Evolutionary conservation across 805 yeast genomes (phyloP).

Genomic region (Saccharomycopsis javanensis): DNA sequence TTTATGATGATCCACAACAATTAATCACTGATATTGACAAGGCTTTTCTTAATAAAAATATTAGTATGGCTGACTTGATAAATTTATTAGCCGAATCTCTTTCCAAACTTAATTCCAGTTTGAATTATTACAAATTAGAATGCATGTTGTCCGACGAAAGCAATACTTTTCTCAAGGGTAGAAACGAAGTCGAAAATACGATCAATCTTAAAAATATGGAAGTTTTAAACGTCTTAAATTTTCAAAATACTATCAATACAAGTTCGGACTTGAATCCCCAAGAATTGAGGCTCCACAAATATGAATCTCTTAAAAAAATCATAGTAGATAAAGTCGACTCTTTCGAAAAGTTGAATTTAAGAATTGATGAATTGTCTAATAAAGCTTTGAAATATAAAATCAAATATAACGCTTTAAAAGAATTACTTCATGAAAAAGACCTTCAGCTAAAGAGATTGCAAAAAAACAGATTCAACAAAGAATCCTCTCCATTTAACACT

Average conservation of each 20-base stretch:
- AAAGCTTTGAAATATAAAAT: conserved; percentile 18
- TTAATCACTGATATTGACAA: neutral
- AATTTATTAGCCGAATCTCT: conserved; percentile 8
- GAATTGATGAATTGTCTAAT: conserved; percentile 11
- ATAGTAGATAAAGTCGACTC: conserved; percentile 8
- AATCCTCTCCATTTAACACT: neutral
- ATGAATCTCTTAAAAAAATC: conserved; percentile 11
- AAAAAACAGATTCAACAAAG: neutral
- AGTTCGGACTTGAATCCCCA: neutral
- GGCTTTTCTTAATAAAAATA: neutral
- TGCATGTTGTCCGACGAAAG: conserved; percentile 10
- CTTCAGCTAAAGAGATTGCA: conserved; percentile 9
- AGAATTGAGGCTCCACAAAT: conserved; percentile 2
- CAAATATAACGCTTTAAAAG: conserved; percentile 15
- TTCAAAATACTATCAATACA: neutral
- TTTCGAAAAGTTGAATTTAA: conserved; percentile 5
- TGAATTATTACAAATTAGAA: conserved; percentile 14
- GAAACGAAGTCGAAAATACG: conserved; percentile 38
- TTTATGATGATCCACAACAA: neutral
- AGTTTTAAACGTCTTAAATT: conserved; percentile 24
- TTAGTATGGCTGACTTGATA: conserved; percentile 2
- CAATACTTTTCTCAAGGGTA: conserved; percentile 7
- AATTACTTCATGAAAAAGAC: conserved; percentile 10
- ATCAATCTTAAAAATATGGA: conserved; percentile 32
- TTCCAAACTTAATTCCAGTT: conserved; percentile 4